A percentile compares a stretch with the other conserved stretches of the same genome.
Evolutionary conservation across 495 filamentous ascomycete species (phyloP).

Genomic region (Xylaria telfairii): DNA sequence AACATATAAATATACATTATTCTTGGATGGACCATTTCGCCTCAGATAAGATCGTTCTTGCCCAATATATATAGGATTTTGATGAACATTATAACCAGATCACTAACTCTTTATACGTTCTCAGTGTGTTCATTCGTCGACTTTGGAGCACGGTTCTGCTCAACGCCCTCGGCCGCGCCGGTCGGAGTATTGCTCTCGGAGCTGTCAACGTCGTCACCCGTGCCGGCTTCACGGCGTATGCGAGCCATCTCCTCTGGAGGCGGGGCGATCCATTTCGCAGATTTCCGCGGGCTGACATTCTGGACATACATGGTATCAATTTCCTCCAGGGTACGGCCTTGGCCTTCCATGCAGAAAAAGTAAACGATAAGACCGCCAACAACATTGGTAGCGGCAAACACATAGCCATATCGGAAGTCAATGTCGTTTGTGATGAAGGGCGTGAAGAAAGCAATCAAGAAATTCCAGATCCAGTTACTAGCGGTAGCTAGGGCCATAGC

Average conservation of each 20-base stretch:
- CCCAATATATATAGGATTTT: too few relatives aligned
- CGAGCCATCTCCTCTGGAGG: conserved; percentile 21
- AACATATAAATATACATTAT: background rate
- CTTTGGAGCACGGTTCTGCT: background rate
- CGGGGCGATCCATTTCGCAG: conserved; percentile 11
- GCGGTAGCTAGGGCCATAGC: conserved; percentile 75
- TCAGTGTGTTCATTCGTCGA: conserved; percentile 13
- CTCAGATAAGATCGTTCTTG: background rate
- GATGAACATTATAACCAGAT: background rate
- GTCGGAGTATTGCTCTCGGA: background rate
- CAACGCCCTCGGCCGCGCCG: background rate
- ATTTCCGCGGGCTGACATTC: conserved; percentile 14
- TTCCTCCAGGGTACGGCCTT: conserved; percentile 56
- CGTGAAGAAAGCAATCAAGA: conserved; percentile 84
- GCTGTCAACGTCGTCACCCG: conserved; percentile 7
- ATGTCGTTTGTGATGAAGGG: conserved; percentile 75
- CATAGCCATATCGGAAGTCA: conserved; percentile 77
- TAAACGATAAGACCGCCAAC: conserved; percentile 69
- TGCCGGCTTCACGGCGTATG: conserved; percentile 21
- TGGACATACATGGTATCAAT: conserved; percentile 76
- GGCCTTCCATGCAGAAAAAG: conserved; percentile 67
- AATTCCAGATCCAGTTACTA: conserved; percentile 83
- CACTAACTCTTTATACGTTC: background rate
- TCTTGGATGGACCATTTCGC: background rate
- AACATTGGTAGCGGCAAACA: conserved; percentile 76